Evolutionary conservation across 2,329 filamentous ascomycete genomes (phyloP), one percentile per base, ranked within the genome.

Genomic region (Thermomyces lanuginosus): DNA sequence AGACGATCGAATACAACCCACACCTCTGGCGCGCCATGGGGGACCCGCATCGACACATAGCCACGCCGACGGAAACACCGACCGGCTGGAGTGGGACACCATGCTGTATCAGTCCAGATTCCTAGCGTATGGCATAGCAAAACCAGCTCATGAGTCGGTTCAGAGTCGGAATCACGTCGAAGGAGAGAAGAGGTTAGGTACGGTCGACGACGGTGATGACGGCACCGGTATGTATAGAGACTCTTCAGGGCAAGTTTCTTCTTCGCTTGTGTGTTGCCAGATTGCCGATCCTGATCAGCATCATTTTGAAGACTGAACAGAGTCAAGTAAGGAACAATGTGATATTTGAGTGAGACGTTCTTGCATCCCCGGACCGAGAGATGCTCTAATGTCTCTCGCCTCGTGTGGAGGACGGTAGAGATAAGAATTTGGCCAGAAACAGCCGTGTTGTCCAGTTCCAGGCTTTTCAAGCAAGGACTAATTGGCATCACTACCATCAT

Each of bases 341-440:
- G 67, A 41, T 72, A 72, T 42, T 72, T 72, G 36, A 72, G 60
- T 8, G 66, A 71, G 19, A 72, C 68, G 43, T 72, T 70, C 48
- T 72, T 70, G 54, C 68, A 72, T 11, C 68, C 68, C 12, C 68
- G 63, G 24, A 72, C 65, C 1, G 66, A 71, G 22, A 72, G 54
- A 40, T 72, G 67, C 40, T 66, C 58, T 23, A 72, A 50, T 0
- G 63, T 69, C 29, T 61, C 57, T 30, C 63, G 58, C 16, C 65
- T 60, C 21, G 62, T 56, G 34, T 64, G 56, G 27, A 72, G 49
- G 10, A 72, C 64, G 11, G 56, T 64, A 19, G 58, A 60, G 6
- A 64, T 63, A 24, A 72, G 54, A 21, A 64, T 65, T 29, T 64
- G 60, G 14, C 68, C 68, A 13, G 62, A 66, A 14, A 71, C 66